These are phyloP conservation scores for Diplosphaera chodatii DNA, from an alignment of 139 green algal species.

Conservation along the genomic window DNA sequence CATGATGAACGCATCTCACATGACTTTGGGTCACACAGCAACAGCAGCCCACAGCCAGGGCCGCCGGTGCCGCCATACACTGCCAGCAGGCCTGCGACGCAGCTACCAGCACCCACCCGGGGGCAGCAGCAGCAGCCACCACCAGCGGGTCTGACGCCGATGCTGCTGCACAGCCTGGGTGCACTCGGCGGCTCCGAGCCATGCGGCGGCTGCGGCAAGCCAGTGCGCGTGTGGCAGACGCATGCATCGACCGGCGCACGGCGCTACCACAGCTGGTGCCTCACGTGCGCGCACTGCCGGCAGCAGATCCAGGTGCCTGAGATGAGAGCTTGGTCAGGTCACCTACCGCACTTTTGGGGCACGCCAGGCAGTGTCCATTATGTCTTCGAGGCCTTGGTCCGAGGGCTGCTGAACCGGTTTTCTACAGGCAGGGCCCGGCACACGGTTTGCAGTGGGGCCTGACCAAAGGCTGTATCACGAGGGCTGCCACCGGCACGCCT, in stretches of 20 bases:
- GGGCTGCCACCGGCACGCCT: slow-evolving; percentile 35
- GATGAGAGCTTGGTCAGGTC: too few relatives aligned
- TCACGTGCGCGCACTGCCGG: slow-evolving; percentile 44
- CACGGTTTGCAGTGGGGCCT: slow-evolving; percentile 3
- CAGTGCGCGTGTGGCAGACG: slow-evolving; percentile 2
- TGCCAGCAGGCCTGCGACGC: slow-evolving; percentile 1
- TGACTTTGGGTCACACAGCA: too few relatives aligned
- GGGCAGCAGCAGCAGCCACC: too few relatives aligned
- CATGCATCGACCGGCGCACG: slow-evolving; percentile 12
- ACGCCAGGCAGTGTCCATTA: too few relatives aligned
- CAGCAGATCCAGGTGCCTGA: slow-evolving; percentile 34
- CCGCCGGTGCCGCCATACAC: background rate
- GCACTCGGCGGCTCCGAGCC: background rate
- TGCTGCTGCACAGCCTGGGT: background rate
- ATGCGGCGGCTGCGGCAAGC: slow-evolving; percentile 35
- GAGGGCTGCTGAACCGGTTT: too few relatives aligned
- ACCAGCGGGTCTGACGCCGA: background rate
- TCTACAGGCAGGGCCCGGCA: background rate
- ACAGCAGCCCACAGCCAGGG: background rate
- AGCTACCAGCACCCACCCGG: background rate
- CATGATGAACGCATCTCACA: too few relatives aligned
- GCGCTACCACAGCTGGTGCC: slow-evolving; percentile 41
- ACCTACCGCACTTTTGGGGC: too few relatives aligned
- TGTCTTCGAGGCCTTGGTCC: too few relatives aligned
- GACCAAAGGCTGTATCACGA: slow-evolving; percentile 38